phyloP scores from a whole-genome alignment of 148 eudicot species.

The Arctostaphylos glauca region DNA sequence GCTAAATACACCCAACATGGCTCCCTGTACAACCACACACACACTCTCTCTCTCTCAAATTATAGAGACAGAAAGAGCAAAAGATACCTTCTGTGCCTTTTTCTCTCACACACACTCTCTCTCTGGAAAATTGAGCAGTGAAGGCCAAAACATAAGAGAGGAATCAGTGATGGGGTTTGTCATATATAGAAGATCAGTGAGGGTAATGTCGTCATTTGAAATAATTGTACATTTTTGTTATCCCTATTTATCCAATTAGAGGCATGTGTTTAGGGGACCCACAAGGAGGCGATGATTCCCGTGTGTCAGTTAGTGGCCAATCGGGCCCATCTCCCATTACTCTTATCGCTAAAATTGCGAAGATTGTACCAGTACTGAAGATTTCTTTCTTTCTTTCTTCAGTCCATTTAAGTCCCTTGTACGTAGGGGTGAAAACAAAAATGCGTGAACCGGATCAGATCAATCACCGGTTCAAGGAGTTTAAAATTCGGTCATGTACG shows the following conservation, averaged over 20 bases:
- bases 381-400: too few species aligned
- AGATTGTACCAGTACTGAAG: too few species aligned
- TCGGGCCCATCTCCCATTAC: too few species aligned
- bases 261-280: background rate
- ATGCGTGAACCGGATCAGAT: too few species aligned
- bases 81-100: background rate
- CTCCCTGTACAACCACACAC: background rate
- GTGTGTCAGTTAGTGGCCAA: background rate
- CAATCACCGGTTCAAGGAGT: too few species aligned
- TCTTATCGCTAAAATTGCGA: too few species aligned
- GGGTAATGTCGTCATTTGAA: constrained; percentile 27
- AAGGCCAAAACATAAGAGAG: constrained; percentile 5
- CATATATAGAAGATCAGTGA: constrained; percentile 18
- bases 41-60: background rate
- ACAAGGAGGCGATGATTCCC: background rate
- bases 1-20: constrained; percentile 87
- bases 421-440: too few species aligned
- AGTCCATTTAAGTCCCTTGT: too few species aligned
- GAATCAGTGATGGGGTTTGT: background rate
- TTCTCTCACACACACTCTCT: background rate
- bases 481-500: too few species aligned
- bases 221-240: too few species aligned
- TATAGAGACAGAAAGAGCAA: background rate
- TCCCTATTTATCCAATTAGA: background rate
- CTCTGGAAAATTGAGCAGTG: background rate